A percentile compares a stretch with the other conserved stretches of the same genome.
Conservation (phyloP, 2,329 filamentous ascomycete genomes). For the Aureobasidium subglaciale region DNA sequence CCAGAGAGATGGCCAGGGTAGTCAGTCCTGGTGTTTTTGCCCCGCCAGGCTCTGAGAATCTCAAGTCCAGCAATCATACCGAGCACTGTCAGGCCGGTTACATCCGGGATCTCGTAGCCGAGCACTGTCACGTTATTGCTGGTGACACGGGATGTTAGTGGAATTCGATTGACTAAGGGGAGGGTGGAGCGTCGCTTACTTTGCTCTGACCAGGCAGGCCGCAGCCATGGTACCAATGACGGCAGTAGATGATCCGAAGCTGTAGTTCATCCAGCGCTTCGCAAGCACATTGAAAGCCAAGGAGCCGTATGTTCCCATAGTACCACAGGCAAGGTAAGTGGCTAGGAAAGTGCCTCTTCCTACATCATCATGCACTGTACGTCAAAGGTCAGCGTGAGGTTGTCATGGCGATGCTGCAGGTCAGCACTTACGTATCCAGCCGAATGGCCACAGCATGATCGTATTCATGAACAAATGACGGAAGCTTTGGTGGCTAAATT, state of each 20-base stretch:
- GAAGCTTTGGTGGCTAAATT: slow-evolving; percentile 62
- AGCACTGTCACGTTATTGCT: slow-evolving; percentile 22
- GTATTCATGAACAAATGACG: slow-evolving; percentile 60
- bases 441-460: slow-evolving; percentile 58
- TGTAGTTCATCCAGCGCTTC: slow-evolving; percentile 41
- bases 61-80: slow-evolving; percentile 27
- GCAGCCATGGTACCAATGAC: slow-evolving; percentile 55
- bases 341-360: slow-evolving; percentile 62
- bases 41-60: slow-evolving; percentile 21
- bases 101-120: slow-evolving; percentile 26
- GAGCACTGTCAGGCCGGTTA: slow-evolving; percentile 33
- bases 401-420: neutral
- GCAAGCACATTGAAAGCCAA: slow-evolving; percentile 42
- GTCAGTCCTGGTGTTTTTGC: slow-evolving; percentile 24
- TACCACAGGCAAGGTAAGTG: slow-evolving; percentile 56
- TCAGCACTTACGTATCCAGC: slow-evolving; percentile 43
- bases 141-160: slow-evolving; percentile 13
- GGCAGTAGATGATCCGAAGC: slow-evolving; percentile 61
- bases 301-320: slow-evolving; percentile 52
- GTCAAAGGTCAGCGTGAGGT: neutral
- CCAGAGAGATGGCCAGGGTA: slow-evolving; percentile 32
- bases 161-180: neutral
- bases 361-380: slow-evolving; percentile 58
- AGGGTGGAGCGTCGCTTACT: slow-evolving; percentile 2
- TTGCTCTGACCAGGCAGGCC: slow-evolving; percentile 40